phyloP scores from a whole-genome alignment of 805 yeast species.

The Teunomyces panamensis region DNA sequence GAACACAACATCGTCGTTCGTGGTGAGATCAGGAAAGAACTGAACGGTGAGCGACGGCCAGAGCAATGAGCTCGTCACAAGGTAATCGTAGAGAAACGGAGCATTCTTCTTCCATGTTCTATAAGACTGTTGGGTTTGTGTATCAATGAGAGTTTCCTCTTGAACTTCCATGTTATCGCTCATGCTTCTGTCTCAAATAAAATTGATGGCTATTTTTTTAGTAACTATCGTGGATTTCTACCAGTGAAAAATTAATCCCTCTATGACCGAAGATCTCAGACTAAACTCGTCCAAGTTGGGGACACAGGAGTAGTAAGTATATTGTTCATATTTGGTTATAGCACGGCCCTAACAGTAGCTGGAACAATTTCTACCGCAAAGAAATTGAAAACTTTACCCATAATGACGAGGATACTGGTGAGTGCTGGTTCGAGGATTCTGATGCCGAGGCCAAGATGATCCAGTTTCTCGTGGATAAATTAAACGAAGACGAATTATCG shows the following conservation, averaged over 20 bases:
- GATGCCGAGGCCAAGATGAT: constrained; percentile 86
- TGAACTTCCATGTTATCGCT: neutral
- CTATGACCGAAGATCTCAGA: constrained; percentile 28
- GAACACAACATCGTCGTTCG: constrained; percentile 4
- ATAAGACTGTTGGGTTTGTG: constrained; percentile 39
- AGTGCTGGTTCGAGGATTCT: constrained; percentile 95
- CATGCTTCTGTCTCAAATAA: neutral
- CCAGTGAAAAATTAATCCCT: neutral
- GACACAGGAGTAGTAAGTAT: constrained; percentile 68
- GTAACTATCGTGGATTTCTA: neutral
- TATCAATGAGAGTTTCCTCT: constrained; percentile 21
- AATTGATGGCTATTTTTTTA: neutral
- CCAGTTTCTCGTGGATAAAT: constrained; percentile 59
- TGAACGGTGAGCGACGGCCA: constrained; percentile 66
- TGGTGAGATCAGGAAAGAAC: constrained; percentile 56
- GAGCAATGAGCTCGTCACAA: constrained; percentile 50
- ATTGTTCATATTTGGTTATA: neutral
- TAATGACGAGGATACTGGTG: constrained; percentile 86
- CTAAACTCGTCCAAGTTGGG: constrained; percentile 82
- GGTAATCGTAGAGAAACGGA: constrained; percentile 51
- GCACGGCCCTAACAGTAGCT: constrained; percentile 39
- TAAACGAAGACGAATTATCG: constrained; percentile 29
- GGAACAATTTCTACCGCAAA: constrained; percentile 82
- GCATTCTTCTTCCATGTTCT: constrained; percentile 62
- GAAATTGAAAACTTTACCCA: constrained; percentile 71